These are phyloP conservation scores for Phytophthora colocasiae DNA, from an alignment of 352 stramenopile species.

Conservation along the genomic window DNA sequence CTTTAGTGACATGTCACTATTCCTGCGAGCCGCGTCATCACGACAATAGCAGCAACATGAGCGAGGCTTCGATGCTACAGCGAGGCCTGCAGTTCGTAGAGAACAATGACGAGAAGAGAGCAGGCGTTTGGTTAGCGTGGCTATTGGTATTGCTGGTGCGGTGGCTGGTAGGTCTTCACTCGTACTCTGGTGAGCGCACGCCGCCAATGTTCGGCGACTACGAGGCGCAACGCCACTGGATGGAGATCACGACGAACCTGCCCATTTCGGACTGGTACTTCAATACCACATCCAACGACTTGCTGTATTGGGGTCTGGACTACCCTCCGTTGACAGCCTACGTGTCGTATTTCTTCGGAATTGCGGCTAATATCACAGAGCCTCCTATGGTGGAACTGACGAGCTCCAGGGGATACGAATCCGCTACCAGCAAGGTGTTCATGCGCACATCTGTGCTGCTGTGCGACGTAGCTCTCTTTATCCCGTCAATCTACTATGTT, in stretches of 20 bases:
- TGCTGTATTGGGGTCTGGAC: slow-evolving; percentile 98
- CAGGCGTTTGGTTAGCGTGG: slow-evolving; percentile 58
- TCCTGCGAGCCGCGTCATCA: slow-evolving; percentile 28
- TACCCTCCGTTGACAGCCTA: slow-evolving; percentile 97
- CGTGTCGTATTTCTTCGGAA: slow-evolving; percentile 86
- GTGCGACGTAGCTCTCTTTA: slow-evolving; percentile 93
- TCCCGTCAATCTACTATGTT: slow-evolving; percentile 64
- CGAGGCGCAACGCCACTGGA: slow-evolving; percentile 99
- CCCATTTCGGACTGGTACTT: slow-evolving; percentile 96
- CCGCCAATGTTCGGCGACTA: slow-evolving; percentile 96
- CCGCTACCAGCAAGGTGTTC: slow-evolving; percentile 81
- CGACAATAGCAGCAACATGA: slow-evolving; percentile 9
- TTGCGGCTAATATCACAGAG: slow-evolving; percentile 76
- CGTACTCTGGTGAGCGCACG: slow-evolving; percentile 81
- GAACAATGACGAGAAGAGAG: slow-evolving; percentile 51
- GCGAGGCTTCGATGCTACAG: slow-evolving; percentile 46
- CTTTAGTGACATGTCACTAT: slow-evolving; percentile 28
- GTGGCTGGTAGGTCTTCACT: slow-evolving; percentile 82
- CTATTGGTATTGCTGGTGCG: slow-evolving; percentile 67
- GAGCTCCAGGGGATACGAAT: slow-evolving; percentile 87
- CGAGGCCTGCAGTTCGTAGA: slow-evolving; percentile 62
- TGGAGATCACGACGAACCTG: slow-evolving; percentile 97
- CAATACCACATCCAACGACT: slow-evolving; percentile 90
- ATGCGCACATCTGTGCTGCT: slow-evolving; percentile 95
- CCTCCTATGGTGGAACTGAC: slow-evolving; percentile 88